These are phyloP conservation scores for Aspergillus aculeatus DNA, from an alignment of 2,329 filamentous ascomycete genomes.

Conservation along the genomic window DNA sequence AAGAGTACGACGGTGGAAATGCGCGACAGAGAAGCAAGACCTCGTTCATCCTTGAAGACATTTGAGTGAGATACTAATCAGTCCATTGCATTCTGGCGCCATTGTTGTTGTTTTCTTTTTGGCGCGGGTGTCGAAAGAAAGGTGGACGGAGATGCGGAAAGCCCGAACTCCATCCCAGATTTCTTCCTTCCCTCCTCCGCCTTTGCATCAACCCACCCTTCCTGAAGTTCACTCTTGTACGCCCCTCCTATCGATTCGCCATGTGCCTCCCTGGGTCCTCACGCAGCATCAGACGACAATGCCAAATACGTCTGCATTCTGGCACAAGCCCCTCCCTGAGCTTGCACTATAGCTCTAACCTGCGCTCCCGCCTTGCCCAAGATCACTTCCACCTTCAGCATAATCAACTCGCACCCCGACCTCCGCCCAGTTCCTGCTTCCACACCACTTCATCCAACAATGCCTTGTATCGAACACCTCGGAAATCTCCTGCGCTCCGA, in stretches of 20 bases:
- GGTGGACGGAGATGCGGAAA: neutral
- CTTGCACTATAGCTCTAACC: neutral
- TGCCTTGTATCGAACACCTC: conserved; percentile 2
- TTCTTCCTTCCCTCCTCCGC: neutral
- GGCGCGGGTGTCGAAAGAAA: neutral
- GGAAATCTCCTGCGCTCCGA: conserved; percentile 13
- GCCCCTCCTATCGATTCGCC: neutral
- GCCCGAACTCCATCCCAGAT: neutral
- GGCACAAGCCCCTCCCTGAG: neutral
- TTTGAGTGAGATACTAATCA: too few relatives aligned
- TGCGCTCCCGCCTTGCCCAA: neutral
- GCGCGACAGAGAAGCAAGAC: too few relatives aligned
- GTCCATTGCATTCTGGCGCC: neutral
- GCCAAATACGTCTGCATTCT: neutral
- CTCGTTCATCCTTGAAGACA: too few relatives aligned
- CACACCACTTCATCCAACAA: conserved; percentile 12
- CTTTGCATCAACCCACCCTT: neutral
- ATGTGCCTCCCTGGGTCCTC: neutral
- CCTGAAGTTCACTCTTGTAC: neutral
- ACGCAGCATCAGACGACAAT: neutral
- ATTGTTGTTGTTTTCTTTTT: neutral
- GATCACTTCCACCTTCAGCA: neutral
- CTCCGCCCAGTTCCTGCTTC: conserved; percentile 5
- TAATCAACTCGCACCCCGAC: neutral
- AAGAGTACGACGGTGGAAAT: too few relatives aligned